phyloP scores from a whole-genome alignment of 352 stramenopile species.

The Phytophthora fragariaefolia region DNA sequence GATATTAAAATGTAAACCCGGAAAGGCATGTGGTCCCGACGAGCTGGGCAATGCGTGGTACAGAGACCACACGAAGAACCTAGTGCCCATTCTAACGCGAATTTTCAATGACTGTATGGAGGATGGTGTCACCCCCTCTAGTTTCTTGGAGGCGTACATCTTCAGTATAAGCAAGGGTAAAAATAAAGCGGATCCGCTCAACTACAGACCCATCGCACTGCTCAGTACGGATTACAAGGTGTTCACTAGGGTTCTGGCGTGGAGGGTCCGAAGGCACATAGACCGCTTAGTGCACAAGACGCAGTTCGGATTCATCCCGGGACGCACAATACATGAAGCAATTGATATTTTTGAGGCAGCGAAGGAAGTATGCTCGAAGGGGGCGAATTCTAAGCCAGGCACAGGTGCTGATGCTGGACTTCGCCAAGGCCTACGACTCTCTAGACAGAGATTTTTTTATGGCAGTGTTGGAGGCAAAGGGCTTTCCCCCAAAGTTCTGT shows the following conservation, averaged over 20 bases:
- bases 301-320: slow-evolving; percentile 10
- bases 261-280: neutral
- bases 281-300: neutral
- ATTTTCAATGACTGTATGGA: neutral
- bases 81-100: neutral
- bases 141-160: slow-evolving; percentile 6
- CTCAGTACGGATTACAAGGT: slow-evolving; percentile 24
- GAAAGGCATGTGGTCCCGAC: slow-evolving; percentile 4
- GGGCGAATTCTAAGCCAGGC: neutral
- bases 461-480: neutral
- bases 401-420: slow-evolving; percentile 9
- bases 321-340: slow-evolving; percentile 1
- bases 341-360: slow-evolving; percentile 9
- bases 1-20: neutral
- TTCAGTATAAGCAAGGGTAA: slow-evolving; percentile 6
- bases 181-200: neutral
- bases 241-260: slow-evolving; percentile 8
- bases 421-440: slow-evolving; percentile 20
- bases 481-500: slow-evolving; percentile 1
- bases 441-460: slow-evolving; percentile 2
- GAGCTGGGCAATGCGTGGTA: slow-evolving; percentile 4
- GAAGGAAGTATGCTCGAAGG: neutral
- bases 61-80: neutral
- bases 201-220: slow-evolving; percentile 13
- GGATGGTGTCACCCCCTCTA: neutral